A percentile compares a stretch with the other conserved stretches of the same genome.
Conservation (phyloP, 495 filamentous ascomycete genomes). For the Neurospora sp. region DNA sequence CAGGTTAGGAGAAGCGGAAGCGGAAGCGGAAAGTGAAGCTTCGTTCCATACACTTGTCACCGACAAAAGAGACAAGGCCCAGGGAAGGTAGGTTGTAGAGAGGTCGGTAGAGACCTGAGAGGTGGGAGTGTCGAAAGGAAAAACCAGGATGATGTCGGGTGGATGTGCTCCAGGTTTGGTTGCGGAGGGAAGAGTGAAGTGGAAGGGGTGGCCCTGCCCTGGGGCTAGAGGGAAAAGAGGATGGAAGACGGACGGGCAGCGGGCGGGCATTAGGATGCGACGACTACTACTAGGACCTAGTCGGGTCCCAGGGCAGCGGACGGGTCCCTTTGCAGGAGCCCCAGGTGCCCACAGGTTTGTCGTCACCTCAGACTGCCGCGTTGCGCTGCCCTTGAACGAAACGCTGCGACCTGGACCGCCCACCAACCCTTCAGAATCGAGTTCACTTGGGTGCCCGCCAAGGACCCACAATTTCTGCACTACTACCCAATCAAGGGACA, state of each 20-base stretch:
- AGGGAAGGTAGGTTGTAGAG: neutral
- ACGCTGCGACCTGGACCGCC: neutral
- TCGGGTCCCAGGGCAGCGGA: neutral
- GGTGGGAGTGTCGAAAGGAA: neutral
- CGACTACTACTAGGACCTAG: neutral
- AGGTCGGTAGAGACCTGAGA: neutral
- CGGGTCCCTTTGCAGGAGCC: neutral
- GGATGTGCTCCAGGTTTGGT: neutral
- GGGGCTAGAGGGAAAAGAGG: neutral
- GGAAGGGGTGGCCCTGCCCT: neutral
- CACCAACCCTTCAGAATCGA: neutral
- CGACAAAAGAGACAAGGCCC: neutral
- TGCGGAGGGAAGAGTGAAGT: neutral
- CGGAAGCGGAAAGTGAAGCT: neutral
- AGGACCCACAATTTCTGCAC: neutral
- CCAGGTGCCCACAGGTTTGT: neutral
- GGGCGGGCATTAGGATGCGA: neutral
- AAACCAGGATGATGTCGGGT: neutral
- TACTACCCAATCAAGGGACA: neutral
- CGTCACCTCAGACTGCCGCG: neutral
- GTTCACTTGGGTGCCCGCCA: neutral
- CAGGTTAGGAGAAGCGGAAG: neutral
- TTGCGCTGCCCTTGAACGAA: neutral
- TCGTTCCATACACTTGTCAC: neutral
- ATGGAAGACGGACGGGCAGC: neutral